Evolutionary conservation across 2,329 filamentous ascomycete species (phyloP).

Genomic region (Cryphonectria radicalis): DNA sequence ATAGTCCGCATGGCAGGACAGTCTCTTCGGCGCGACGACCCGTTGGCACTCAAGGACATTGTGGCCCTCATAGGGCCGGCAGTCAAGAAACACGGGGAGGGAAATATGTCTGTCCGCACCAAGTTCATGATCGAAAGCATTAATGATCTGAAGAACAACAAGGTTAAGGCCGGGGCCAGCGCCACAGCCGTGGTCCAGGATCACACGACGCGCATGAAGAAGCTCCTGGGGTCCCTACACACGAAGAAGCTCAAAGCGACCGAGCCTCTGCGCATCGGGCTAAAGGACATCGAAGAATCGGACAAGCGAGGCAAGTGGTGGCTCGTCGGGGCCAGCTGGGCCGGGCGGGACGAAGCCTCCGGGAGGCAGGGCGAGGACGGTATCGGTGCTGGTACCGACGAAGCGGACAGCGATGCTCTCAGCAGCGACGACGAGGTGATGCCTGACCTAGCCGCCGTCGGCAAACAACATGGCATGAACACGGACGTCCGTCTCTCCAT

Average conservation of each 20-base stretch:
- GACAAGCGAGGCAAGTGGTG: slow-evolving; percentile 97
- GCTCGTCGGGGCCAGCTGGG: slow-evolving; percentile 95
- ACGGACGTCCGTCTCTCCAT: slow-evolving; percentile 88
- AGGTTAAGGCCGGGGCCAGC: slow-evolving; percentile 73
- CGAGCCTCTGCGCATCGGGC: slow-evolving; percentile 80
- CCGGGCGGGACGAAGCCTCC: slow-evolving; percentile 43
- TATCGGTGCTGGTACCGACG: slow-evolving; percentile 40
- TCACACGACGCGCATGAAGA: slow-evolving; percentile 87
- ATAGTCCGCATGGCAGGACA: slow-evolving; percentile 82
- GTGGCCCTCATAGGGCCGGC: slow-evolving; percentile 77
- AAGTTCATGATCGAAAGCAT: slow-evolving; percentile 99
- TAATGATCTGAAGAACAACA: slow-evolving; percentile 92
- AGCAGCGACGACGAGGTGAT: slow-evolving; percentile 52
- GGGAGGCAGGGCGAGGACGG: slow-evolving; percentile 31
- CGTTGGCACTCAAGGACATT: slow-evolving; percentile 86
- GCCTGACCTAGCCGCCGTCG: slow-evolving; percentile 76
- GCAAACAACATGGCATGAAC: slow-evolving; percentile 81
- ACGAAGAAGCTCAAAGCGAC: slow-evolving; percentile 68
- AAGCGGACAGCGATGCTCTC: slow-evolving; percentile 38
- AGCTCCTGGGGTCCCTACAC: slow-evolving; percentile 80
- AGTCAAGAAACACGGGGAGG: slow-evolving; percentile 68
- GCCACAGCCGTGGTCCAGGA: slow-evolving; percentile 77
- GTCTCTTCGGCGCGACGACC: slow-evolving; percentile 86
- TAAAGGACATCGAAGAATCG: slow-evolving; percentile 80
- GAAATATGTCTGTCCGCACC: slow-evolving; percentile 80